Evolutionary conservation across 805 yeast genomes (phyloP), one percentile per base, ranked within the genome.

Genomic region (Wilhelminamyces savonicus): DNA sequence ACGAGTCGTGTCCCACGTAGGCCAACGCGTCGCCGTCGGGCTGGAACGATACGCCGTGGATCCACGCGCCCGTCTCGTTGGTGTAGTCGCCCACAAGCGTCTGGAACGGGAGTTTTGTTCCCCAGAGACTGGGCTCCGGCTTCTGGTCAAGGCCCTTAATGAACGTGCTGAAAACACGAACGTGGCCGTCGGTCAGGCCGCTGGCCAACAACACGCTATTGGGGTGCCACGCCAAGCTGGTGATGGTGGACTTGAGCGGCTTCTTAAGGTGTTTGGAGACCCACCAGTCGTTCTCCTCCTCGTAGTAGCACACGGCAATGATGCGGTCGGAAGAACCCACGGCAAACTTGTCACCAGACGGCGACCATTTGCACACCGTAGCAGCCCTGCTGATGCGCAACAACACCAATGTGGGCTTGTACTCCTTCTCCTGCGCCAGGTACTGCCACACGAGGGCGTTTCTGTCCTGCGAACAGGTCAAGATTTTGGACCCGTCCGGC

Each of bases 201-300:
- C 82, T 71, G 3, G 94, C 92, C 39, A 92, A 66, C 36, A 92
- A 66, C 15, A 92, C 94, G 46, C 78, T 80, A 59, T 92, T 92
- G 34, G 86, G 88, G 55, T 92, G 97, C 98, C 98, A 88, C 40
- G 79, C 79, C 32, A 90, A 68, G 26, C 82, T 69, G 41, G 88
- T 69, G 43, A 88, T 72, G 19, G 97, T 86, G 8, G 95, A 82
- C 54, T 81, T 79, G 46, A 92, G 68, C n/a, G 97, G 95, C 59
- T 84, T 86, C 66, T 88, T 88, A 59, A 92, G 82, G 62, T 90
- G 98, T 59, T 90, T 90, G 10, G 97, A 85, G 29, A 92, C 88
- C 99, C 99, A 92, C 99, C 99, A 92, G 55, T 92, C 95, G 56
- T 90, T 92, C 48, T 87, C 96, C 39, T 71, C 82, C 61, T 92